Conservation (phyloP, 306 rosid species). For the Rosa multiflora region DNA sequence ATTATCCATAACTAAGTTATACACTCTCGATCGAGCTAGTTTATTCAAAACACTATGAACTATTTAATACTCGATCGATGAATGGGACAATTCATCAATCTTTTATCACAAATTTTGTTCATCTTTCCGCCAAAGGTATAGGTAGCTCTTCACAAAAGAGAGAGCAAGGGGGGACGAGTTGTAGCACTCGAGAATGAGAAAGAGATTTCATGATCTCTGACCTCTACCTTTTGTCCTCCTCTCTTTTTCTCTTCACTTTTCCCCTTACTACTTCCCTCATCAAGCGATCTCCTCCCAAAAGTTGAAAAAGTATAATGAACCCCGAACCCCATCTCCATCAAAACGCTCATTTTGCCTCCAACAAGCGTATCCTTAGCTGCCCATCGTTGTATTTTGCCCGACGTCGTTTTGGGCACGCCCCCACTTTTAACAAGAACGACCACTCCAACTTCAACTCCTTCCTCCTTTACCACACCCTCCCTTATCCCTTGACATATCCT, state of each 20-base stretch:
- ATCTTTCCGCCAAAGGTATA: background rate
- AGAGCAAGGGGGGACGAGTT: constrained; percentile 31
- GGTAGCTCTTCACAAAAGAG: constrained; percentile 32
- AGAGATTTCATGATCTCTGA: background rate
- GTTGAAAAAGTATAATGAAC: background rate
- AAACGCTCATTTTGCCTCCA: constrained; percentile 44
- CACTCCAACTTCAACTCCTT: constrained; percentile 48
- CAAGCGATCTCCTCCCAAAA: background rate
- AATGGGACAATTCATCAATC: background rate
- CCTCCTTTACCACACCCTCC: constrained; percentile 41
- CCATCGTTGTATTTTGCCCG: constrained; percentile 70
- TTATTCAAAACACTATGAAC: background rate
- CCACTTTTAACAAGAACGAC: constrained; percentile 62
- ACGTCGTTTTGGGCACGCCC: constrained; percentile 71
- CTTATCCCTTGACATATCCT: constrained; percentile 44
- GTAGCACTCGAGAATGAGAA: constrained; percentile 9
- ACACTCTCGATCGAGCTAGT: background rate
- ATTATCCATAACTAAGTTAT: background rate
- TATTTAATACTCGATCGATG: background rate
- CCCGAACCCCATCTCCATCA: constrained; percentile 56
- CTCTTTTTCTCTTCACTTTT: background rate
- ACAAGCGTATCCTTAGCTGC: constrained; percentile 50
- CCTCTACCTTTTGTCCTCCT: constrained; percentile 3
- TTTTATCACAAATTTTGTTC: background rate
- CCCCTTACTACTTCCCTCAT: background rate